Percentiles rank a stretch among this genome's conserved stretches.
phyloP scores from a whole-genome alignment of 1,284 basidiomycete genomes.

The Trichosporon asahii region DNA sequence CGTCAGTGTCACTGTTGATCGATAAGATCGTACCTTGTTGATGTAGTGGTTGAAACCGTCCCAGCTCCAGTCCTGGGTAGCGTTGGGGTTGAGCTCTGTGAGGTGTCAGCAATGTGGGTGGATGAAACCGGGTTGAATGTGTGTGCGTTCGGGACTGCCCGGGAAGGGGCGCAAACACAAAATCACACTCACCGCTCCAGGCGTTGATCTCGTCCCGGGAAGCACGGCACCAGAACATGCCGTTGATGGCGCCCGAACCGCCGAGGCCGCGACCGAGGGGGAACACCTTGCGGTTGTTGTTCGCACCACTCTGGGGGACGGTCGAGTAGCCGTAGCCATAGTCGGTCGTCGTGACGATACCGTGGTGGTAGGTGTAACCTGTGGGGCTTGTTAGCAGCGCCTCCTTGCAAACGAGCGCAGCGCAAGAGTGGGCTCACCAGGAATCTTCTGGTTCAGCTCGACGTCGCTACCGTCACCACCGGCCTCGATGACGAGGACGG shows the following conservation, averaged over 20 bases:
- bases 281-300: conserved; percentile 51
- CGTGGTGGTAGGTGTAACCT: conserved; percentile 48
- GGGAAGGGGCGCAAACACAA: not conserved
- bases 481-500: conserved; percentile 70
- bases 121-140: not conserved
- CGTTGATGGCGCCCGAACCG: conserved; percentile 67
- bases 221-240: conserved; percentile 60
- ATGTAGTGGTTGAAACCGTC: conserved; percentile 45
- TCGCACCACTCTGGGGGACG: conserved; percentile 39
- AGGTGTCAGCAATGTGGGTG: not conserved
- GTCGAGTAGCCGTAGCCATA: conserved; percentile 69
- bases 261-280: conserved; percentile 67
- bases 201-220: conserved; percentile 51
- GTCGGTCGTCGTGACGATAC: conserved; percentile 34
- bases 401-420: not conserved
- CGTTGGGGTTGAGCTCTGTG: conserved; percentile 43
- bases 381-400: not conserved
- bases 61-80: conserved; percentile 48
- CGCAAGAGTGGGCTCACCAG: conserved; percentile 43
- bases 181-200: conserved; percentile 43
- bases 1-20: conserved; percentile 37
- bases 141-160: not conserved
- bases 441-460: conserved; percentile 51
- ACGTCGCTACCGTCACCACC: conserved; percentile 61
- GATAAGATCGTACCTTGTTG: conserved; percentile 12